Base-by-base conservation (phyloP, 2,329 filamentous ascomycete species). In the Fusarium musae region DNA sequence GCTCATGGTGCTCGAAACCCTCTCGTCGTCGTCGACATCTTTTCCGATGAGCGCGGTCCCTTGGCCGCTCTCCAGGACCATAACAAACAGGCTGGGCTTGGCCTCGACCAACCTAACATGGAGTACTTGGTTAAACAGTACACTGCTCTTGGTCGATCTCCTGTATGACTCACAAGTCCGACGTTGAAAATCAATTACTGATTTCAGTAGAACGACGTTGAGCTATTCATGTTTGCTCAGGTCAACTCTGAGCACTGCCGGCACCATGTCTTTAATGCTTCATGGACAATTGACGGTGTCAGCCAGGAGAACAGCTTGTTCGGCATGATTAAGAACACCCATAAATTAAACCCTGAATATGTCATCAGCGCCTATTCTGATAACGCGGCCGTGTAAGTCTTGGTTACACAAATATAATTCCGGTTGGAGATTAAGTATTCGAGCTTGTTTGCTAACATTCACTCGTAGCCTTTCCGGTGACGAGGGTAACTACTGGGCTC, bases 191-290 rank as follows among this genome's bases (percentile, higher is more conserved):
- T 57, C 67, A 70, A 69, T 58, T 66, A 54, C 74, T 77, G 64
- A 77, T 71, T 69, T 66, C 59, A 54, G 59, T 59, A 77, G 75
- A 77, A 95, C 69, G 96, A 98, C 81, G 93, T 98, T 49, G 96
- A 99, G 84, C 88, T 98, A 28, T 98, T 98, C 87, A 98, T 98
- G 96, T 99, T 98, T 82, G 96, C 96, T 21, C 96, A 99, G 84
- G 96, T 99, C 81, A 98, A 98, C 86, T 98, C 96, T 6, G 96
- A 99, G 87, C 96, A 98, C 83, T 97, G 87, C 75, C 86, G 87
- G 30, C 87, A 89, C 81, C 97, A 98, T 86, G 93, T 97, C 78
- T 99, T 99, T 89, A 99, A 99, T 82, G 95, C 96, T 34, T 92
- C 91, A 66, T 99, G 96, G 94, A 96, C 92, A 21, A 97, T 99